These are phyloP conservation scores for Flaveria bidentis DNA, from an alignment of 129 eudicot species.

Conservation along the genomic window DNA sequence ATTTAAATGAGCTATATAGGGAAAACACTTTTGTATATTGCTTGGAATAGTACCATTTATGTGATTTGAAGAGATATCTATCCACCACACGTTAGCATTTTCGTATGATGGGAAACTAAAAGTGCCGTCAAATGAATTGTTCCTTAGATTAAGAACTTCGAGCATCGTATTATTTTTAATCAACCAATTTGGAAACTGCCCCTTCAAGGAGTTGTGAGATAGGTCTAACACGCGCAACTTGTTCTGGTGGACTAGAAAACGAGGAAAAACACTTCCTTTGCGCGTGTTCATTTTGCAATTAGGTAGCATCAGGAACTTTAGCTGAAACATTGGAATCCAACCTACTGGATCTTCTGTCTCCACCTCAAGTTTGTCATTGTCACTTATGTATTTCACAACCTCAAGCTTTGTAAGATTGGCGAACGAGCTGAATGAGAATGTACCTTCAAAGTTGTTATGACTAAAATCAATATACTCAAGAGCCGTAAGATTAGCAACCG, in stretches of 20 bases:
- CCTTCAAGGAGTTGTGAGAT: conserved; percentile 27
- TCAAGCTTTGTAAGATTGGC: conserved; percentile 34
- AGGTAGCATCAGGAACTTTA: conserved; percentile 17
- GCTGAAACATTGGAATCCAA: conserved; percentile 39
- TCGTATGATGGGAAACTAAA: background rate
- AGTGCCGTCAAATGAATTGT: conserved; percentile 18
- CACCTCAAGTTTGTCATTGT: conserved; percentile 13
- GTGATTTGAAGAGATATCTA: conserved; percentile 24
- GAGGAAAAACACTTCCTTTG: conserved; percentile 22
- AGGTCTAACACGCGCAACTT: conserved; percentile 28
- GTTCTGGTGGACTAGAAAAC: conserved; percentile 32
- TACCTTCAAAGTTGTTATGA: conserved; percentile 33
- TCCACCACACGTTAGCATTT: background rate
- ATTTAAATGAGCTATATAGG: background rate
- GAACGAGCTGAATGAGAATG: conserved; percentile 31
- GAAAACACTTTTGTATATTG: conserved; percentile 14
- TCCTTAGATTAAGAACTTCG: conserved; percentile 11
- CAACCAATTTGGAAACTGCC: conserved; percentile 36
- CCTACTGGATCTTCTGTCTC: conserved; percentile 16
- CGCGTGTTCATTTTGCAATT: conserved; percentile 29
- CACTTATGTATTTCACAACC: background rate
- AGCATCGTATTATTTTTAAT: conserved; percentile 25
- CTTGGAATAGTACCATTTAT: conserved; percentile 13
- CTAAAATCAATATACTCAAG: conserved; percentile 39
- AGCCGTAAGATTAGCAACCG: conserved; percentile 18